Evolutionary conservation across 352 stramenopile species (phyloP).

Genomic region (Phytophthora sp.): DNA sequence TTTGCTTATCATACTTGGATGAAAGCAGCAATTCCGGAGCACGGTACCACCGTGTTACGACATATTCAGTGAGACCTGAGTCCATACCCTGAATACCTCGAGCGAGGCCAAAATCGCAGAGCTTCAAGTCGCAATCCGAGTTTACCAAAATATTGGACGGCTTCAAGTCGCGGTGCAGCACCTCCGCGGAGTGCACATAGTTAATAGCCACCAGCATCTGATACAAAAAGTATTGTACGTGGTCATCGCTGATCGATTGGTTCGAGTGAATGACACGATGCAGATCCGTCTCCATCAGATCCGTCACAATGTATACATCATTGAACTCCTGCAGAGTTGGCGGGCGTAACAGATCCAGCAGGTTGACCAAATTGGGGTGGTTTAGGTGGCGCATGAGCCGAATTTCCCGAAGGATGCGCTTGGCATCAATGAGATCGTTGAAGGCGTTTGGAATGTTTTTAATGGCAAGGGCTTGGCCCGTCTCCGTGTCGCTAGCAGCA

Average conservation of each 20-base stretch:
- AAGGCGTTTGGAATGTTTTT: constrained; percentile 97
- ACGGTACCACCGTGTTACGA: constrained; percentile 93
- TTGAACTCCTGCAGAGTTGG: constrained; percentile 89
- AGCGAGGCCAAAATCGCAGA: constrained; percentile 83
- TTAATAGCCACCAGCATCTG: constrained; percentile 82
- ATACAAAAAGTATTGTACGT: constrained; percentile 83
- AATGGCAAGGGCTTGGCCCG: constrained; percentile 92
- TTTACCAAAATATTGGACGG: constrained; percentile 85
- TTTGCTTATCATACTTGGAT: constrained; percentile 90
- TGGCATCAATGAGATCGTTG: constrained; percentile 88
- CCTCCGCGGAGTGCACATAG: constrained; percentile 82
- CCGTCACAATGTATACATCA: constrained; percentile 87
- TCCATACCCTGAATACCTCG: constrained; percentile 77
- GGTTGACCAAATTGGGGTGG: constrained; percentile 83
- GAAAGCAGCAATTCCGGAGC: constrained; percentile 92
- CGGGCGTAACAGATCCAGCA: constrained; percentile 79
- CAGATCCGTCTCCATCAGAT: constrained; percentile 82
- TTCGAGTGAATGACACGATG: constrained; percentile 85
- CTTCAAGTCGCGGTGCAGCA: constrained; percentile 82
- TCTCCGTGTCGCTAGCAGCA: constrained; percentile 85
- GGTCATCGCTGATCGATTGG: constrained; percentile 80
- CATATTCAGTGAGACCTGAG: constrained; percentile 90
- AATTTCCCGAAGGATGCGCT: constrained; percentile 89
- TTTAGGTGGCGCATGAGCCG: constrained; percentile 89
- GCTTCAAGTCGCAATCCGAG: constrained; percentile 81